Percentiles rank a stretch among this genome's conserved stretches.
Conservation (phyloP, 352 stramenopile species). For the Phytophthora constricta region DNA sequence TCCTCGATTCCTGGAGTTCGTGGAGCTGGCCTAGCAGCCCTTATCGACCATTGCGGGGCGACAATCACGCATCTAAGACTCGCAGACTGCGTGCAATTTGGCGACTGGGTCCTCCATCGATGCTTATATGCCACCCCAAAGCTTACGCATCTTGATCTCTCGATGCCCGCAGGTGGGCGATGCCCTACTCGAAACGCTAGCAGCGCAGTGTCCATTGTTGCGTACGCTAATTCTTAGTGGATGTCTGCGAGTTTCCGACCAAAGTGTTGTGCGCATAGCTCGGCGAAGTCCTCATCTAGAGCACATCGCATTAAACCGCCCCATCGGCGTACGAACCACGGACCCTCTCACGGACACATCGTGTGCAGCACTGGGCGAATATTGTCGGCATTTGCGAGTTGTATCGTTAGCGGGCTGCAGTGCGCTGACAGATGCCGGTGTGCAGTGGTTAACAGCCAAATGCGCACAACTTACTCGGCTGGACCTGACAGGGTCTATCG, state of each 20-base stretch:
- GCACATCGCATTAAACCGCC: constrained; percentile 72
- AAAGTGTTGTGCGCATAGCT: constrained; percentile 83
- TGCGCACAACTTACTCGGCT: constrained; percentile 81
- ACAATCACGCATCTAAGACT: constrained; percentile 44
- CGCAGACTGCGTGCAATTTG: constrained; percentile 62
- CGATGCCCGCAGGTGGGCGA: constrained; percentile 88
- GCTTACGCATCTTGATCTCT: constrained; percentile 68
- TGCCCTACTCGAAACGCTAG: constrained; percentile 83
- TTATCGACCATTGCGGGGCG: constrained; percentile 62
- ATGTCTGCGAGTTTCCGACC: constrained; percentile 85
- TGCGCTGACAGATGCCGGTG: constrained; percentile 89
- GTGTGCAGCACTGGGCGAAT: constrained; percentile 78
- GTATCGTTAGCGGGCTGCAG: constrained; percentile 87
- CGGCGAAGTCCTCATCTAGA: constrained; percentile 76
- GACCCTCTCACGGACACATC: constrained; percentile 90
- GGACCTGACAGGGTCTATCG: constrained; percentile 80
- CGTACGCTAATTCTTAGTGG: constrained; percentile 75
- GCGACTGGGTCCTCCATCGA: constrained; percentile 74
- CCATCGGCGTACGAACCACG: constrained; percentile 43
- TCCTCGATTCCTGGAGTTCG: constrained; percentile 48
- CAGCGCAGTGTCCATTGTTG: constrained; percentile 70
- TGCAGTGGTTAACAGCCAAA: constrained; percentile 88
- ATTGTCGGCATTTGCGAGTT: constrained; percentile 53
- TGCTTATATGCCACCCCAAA: constrained; percentile 65
- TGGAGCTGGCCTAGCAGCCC: constrained; percentile 66